These are phyloP conservation scores for Vitis hybrid DNA, from an alignment of 177 flowering plant species.

Conservation along the genomic window DNA sequence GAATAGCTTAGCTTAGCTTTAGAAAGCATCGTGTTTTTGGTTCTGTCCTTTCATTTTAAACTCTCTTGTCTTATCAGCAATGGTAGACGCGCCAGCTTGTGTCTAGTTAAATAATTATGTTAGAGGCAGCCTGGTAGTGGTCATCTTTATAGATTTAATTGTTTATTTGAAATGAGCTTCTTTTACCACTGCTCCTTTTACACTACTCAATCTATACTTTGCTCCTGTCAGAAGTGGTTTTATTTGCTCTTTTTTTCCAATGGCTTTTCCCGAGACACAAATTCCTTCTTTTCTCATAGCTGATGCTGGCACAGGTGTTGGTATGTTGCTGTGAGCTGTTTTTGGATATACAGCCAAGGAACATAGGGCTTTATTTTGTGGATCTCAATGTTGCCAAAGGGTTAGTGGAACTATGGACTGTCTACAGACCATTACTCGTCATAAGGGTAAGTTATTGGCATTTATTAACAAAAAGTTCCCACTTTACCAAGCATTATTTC, in stretches of 20 bases:
- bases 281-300: not conserved
- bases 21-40: too few relatives aligned
- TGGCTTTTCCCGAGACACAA: not conserved
- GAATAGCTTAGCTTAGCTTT: too few relatives aligned
- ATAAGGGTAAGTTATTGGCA: conserved; percentile 37
- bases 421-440: conserved; percentile 23
- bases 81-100: too few relatives aligned
- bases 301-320: conserved; percentile 13
- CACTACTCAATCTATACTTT: too few relatives aligned
- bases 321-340: not conserved
- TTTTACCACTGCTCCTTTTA: too few relatives aligned
- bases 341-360: not conserved
- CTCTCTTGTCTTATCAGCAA: too few relatives aligned
- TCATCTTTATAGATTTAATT: too few relatives aligned
- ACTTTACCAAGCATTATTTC: not conserved
- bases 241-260: not conserved
- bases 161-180: too few relatives aligned
- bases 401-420: conserved; percentile 57
- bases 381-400: conserved; percentile 52
- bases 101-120: too few relatives aligned
- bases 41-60: too few relatives aligned
- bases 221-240: not conserved
- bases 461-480: not conserved
- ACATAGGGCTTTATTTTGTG: conserved; percentile 2
- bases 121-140: too few relatives aligned